Base-by-base conservation (phyloP, 2,329 filamentous ascomycete species). In the Pseudogymnoascus sp. region DNA sequence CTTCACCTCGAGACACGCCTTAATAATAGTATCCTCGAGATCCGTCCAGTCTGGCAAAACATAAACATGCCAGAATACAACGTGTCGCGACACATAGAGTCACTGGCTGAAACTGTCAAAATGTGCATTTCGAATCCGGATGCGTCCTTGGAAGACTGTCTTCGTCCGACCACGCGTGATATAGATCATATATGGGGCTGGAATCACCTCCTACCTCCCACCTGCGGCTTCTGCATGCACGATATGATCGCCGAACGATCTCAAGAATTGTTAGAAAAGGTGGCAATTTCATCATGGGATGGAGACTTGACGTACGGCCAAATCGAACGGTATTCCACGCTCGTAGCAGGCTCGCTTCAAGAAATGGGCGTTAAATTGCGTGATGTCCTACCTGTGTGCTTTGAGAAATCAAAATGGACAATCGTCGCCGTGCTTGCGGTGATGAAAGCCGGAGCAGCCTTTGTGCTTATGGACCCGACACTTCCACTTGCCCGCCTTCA, bases 101-200 rank as follows among this genome's bases (percentile, higher is more conserved):
- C 74, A 23, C 72, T 82, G 34, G 71, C 73, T 60, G 76, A 81
- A 59, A 76, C 72, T 1, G 65, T 81, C 61, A 68, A 70, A 57
- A 62, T 73, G 14, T 76, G 73, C 64, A 64, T 77, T 21, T 66
- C 70, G 10, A 71, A 69, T 36, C 71, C 71, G 1, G 63, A 69
- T 0, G 62, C 65, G 4, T 64, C 74, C 3, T 68, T 80, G 14
- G 66, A 74, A 64, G 66, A 73, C 14, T 71, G 68, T 45, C 67
- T 78, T 39, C 67, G 68, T 1, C 75, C 75, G 8, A 71, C 69
- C 64, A 5, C 68, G 72, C 71, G 70, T n/a, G 79, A 81, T 63
- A 68, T 80, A 3, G 68, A 75, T 14, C 71, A 77, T 21, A 75
- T 82, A 47, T 82, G 80, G 80, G 69, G 69, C 3, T 80, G 79